Evolutionary conservation across 345 rosid species (phyloP), one percentile per base, ranked within the genome.

Genomic region (Arabidopsis arenosa): DNA sequence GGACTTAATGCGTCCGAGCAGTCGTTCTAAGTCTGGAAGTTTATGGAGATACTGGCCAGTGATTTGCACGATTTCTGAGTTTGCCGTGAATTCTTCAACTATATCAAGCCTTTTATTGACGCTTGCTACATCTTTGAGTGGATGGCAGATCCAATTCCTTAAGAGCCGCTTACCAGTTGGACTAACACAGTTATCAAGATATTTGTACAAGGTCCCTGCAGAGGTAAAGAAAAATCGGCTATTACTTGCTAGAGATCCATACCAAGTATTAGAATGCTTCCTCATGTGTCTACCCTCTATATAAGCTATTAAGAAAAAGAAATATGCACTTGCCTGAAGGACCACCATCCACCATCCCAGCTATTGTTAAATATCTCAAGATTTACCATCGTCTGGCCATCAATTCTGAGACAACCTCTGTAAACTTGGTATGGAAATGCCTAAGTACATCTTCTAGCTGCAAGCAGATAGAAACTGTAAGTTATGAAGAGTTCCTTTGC

Each of bases 121-220:
- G 84, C 77, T 77, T 37, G 58, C 89, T 72, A 80, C 85, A 86
- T 85, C 85, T 81, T 90, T 92, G 59, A 92, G 87, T 21, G 98
- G 98, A 79, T 92, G 98, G 80, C 97, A 94, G 68, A 94, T 92
- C 97, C 98, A 94, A 74, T 77, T 83, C 81, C 98, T 85, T 67
- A 94, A 85, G 68, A 90, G 92, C 68, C 96, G 87, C 80, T 85
- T 94, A 15, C 98, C 97, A 73, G 92, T 85, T 76, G 91, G 82
- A 47, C 92, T 92, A 61, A 89, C 61, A 73, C 97, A 94, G 80
- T 81, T 89, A 76, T 94, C 88, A 68, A 94, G 95, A 84, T 89
- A 89, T 55, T 87, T 87, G 83, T 83, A 85, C 75, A 94, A 87
- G 72, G 97, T 94, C 76, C 97, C 98, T 94, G 83, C 45, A 82